phyloP scores from a whole-genome alignment of 768 basidiomycete species.

The Pleurotus djamor region DNA sequence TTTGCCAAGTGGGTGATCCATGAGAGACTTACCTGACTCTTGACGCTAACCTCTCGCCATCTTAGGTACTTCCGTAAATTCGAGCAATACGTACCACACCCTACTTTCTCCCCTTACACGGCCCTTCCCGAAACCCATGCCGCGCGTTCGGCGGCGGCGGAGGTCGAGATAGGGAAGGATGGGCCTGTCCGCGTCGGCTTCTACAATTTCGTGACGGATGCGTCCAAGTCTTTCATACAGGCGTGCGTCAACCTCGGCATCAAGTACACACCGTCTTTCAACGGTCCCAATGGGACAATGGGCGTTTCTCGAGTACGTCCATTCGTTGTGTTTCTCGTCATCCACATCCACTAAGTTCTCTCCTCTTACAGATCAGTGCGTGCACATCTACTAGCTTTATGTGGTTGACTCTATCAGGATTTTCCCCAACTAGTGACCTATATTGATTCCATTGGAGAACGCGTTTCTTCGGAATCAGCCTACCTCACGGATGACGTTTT shows the following conservation, averaged over 20 bases:
- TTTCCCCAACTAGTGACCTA: conserved; percentile 55
- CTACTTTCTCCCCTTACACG: conserved; percentile 25
- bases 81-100: conserved; percentile 53
- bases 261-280: conserved; percentile 53
- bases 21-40: neutral
- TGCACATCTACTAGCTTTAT: conserved; percentile 7
- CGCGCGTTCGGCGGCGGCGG: neutral
- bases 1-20: conserved; percentile 39
- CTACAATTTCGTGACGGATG: conserved; percentile 41
- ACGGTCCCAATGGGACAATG: conserved; percentile 49
- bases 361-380: conserved; percentile 39
- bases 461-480: conserved; percentile 59
- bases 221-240: conserved; percentile 51
- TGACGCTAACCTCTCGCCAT: neutral
- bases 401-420: conserved; percentile 3
- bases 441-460: conserved; percentile 43
- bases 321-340: neutral
- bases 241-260: conserved; percentile 51
- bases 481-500: conserved; percentile 63
- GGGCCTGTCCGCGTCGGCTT: conserved; percentile 66
- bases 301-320: conserved; percentile 58
- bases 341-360: neutral
- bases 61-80: conserved; percentile 68
- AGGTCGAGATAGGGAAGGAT: conserved; percentile 38
- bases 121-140: neutral